Evolutionary conservation across 2,329 filamentous ascomycete genomes (phyloP).

Genomic region (Alternaria sp.): DNA sequence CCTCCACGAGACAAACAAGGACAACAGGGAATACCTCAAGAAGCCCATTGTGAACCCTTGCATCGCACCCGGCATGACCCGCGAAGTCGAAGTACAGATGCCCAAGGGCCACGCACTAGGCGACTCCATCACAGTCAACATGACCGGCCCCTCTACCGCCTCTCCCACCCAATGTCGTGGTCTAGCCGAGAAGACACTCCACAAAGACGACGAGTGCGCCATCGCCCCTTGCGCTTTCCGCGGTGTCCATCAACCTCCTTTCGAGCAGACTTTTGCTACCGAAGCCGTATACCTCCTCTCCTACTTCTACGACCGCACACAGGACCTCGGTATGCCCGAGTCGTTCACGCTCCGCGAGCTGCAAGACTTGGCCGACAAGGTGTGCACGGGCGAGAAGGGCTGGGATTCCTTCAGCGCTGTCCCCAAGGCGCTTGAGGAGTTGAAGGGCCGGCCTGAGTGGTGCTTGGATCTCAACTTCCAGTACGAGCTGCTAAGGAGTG

Average conservation of each 20-base stretch:
- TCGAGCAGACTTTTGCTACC: slow-evolving; percentile 88
- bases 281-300: slow-evolving; percentile 97
- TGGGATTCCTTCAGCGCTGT: slow-evolving; percentile 86
- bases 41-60: slow-evolving; percentile 83
- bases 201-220: slow-evolving; percentile 83
- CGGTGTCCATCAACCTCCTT: slow-evolving; percentile 90
- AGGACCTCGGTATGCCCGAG: slow-evolving; percentile 96
- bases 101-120: slow-evolving; percentile 72
- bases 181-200: slow-evolving; percentile 87
- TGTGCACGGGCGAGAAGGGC: slow-evolving; percentile 77
- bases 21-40: slow-evolving; percentile 69
- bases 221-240: slow-evolving; percentile 98
- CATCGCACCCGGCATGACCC: slow-evolving; percentile 80
- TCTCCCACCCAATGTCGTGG: slow-evolving; percentile 87
- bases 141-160: slow-evolving; percentile 80
- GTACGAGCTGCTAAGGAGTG: slow-evolving; percentile 89
- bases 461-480: slow-evolving; percentile 98
- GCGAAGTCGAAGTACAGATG: slow-evolving; percentile 76
- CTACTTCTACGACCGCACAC: slow-evolving; percentile 96
- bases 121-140: slow-evolving; percentile 74
- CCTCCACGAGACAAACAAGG: slow-evolving; percentile 69
- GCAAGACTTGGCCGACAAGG: slow-evolving; percentile 81
- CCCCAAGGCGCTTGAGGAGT: slow-evolving; percentile 79
- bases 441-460: slow-evolving; percentile 83
- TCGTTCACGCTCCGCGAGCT: slow-evolving; percentile 92